Conservation (phyloP, 192 early-diverging fungal genomes). For the Coemansia sp. region DNA sequence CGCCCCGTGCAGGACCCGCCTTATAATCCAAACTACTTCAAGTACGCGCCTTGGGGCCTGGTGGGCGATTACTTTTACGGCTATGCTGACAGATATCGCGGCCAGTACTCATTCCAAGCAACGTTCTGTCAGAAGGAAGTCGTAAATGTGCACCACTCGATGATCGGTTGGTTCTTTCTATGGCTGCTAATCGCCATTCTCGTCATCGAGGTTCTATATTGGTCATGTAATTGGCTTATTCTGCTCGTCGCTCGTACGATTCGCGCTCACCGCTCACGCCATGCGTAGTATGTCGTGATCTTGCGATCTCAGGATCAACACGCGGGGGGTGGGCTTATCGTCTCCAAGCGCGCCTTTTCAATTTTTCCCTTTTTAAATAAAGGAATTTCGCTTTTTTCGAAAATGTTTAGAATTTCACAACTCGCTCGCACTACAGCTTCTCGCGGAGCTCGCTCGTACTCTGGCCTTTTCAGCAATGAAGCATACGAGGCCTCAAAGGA, state of each 20-base stretch:
- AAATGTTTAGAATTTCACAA: slow-evolving; percentile 40
- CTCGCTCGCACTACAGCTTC: slow-evolving; percentile 39
- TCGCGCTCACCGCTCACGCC: slow-evolving; percentile 42
- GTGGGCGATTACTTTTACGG: slow-evolving; percentile 58
- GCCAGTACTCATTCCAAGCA: slow-evolving; percentile 71
- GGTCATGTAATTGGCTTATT: neutral
- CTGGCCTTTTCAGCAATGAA: slow-evolving; percentile 28
- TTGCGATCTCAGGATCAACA: neutral
- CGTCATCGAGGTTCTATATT: slow-evolving; percentile 14
- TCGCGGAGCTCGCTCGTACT: slow-evolving; percentile 46
- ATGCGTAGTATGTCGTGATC: slow-evolving; percentile 32
- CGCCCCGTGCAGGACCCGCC: slow-evolving; percentile 38
- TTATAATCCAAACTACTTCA: slow-evolving; percentile 25
- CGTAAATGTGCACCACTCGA: slow-evolving; percentile 41
- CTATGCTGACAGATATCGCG: slow-evolving; percentile 61
- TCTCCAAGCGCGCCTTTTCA: neutral
- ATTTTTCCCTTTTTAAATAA: slow-evolving; percentile 6
- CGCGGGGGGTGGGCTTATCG: slow-evolving; percentile 17
- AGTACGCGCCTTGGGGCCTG: slow-evolving; percentile 47
- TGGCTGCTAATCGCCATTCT: slow-evolving; percentile 14
- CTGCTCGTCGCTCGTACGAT: neutral
- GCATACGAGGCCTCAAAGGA: slow-evolving; percentile 46
- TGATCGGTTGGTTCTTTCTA: slow-evolving; percentile 26
- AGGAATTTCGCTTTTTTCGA: neutral
- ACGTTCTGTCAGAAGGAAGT: slow-evolving; percentile 62